These are phyloP conservation scores for Podaxis pistillaris DNA, from an alignment of 768 basidiomycete species.

Conservation along the genomic window DNA sequence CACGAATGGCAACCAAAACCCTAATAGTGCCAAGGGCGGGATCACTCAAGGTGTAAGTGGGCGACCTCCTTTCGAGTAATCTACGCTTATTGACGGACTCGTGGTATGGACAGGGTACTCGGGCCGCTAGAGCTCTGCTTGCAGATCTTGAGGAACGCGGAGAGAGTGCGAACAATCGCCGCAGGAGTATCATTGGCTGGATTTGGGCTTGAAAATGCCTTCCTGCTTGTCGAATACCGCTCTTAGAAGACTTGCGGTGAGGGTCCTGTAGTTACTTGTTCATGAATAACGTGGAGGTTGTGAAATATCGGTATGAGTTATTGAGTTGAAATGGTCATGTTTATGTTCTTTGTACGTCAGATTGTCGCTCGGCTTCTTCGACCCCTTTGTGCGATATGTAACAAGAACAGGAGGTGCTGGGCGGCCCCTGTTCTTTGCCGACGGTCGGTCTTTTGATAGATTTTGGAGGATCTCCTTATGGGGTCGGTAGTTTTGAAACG, in stretches of 20 bases:
- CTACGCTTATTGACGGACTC: not conserved
- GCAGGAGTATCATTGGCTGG: slow-evolving; percentile 27
- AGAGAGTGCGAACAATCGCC: slow-evolving; percentile 22
- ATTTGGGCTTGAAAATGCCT: slow-evolving; percentile 26
- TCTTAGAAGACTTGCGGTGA: not conserved
- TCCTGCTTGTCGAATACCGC: not conserved
- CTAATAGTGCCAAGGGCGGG: not conserved
- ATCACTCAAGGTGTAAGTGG: slow-evolving; percentile 15
- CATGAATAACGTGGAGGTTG: not conserved
- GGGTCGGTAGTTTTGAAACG: not conserved
- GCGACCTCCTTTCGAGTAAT: not conserved
- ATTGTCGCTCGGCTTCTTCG: not conserved
- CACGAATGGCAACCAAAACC: not conserved
- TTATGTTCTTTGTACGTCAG: slow-evolving; percentile 5
- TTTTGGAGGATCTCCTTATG: not conserved
- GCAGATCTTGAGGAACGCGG: slow-evolving; percentile 27
- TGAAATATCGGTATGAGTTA: not conserved
- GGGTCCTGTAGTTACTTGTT: not conserved
- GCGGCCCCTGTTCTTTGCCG: not conserved
- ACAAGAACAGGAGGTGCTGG: not conserved
- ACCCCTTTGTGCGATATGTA: not conserved
- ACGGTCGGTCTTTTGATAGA: not conserved
- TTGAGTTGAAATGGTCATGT: not conserved
- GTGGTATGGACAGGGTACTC: slow-evolving; percentile 31
- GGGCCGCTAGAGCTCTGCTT: slow-evolving; percentile 36